phyloP scores from a whole-genome alignment of 805 yeast genomes.

The Hermanozyma aechmeae region DNA sequence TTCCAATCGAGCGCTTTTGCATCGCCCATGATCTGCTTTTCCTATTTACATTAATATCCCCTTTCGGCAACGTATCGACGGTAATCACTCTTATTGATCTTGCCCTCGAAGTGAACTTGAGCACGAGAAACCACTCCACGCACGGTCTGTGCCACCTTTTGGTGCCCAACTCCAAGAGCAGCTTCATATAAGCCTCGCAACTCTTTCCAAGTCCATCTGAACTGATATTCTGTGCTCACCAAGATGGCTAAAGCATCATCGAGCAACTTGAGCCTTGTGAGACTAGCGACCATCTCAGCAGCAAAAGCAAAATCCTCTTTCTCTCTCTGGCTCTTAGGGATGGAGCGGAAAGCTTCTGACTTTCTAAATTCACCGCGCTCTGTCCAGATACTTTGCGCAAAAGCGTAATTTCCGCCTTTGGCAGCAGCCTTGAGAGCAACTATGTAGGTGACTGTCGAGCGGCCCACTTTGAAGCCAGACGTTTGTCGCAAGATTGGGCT shows the following conservation, averaged over 20 bases:
- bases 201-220: constrained; percentile 54
- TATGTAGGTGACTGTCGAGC: constrained; percentile 42
- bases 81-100: constrained; percentile 26
- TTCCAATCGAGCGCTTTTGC: no score
- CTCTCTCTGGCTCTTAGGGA: constrained; percentile 29
- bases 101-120: constrained; percentile 28
- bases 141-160: constrained; percentile 17
- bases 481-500: no score
- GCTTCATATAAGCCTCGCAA: constrained; percentile 19
- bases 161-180: constrained; percentile 24
- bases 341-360: constrained; percentile 36
- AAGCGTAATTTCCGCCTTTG: constrained; percentile 39
- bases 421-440: constrained; percentile 61
- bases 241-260: constrained; percentile 67
- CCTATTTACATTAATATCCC: constrained; percentile 19
- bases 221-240: constrained; percentile 55
- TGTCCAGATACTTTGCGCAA: constrained; percentile 63
- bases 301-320: constrained; percentile 63
- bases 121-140: constrained; percentile 27
- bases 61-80: constrained; percentile 21
- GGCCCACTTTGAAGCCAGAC: constrained; percentile 1
- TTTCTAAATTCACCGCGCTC: constrained; percentile 73
- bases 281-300: constrained; percentile 50
- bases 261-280: constrained; percentile 44
- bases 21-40: no score